Base-by-base conservation (phyloP, 2,329 filamentous ascomycete species). In the Epichloe bromicola region DNA sequence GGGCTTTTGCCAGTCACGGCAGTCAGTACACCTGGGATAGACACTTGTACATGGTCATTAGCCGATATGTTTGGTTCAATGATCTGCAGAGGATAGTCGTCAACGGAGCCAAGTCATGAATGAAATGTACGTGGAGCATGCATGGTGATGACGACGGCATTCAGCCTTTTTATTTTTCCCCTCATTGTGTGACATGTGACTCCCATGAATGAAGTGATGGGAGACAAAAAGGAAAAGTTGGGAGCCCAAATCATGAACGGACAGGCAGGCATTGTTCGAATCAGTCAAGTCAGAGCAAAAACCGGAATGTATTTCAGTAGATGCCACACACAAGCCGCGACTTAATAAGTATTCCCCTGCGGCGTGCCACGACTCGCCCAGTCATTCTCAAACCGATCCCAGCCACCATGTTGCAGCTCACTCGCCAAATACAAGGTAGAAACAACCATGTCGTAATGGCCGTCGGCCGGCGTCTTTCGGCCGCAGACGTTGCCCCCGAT, bases 401-500 rank as follows among this genome's bases (percentile, higher is more conserved):
- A 82, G 0, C 78, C 78, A 1, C 77, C 76, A 48, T 65, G 41
- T 5, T 70, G 67, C 0, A 74, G 74, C 57, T 74, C 73, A 42
- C 76, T 74, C 34, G 67, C 70, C 68, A 80, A 68, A 55, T 69
- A 73, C 46, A 82, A 55, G 23, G 69, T 68, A 51, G 76, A 72
- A 0, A 82, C 65, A 2, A 79, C 70, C 62, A 81, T 70, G 51
- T 81, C 78, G 58, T 82, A 81, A 20, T 65, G 62, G 0, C 78
- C 78, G 55, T 80, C 71, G 0, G 57, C 61, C 1, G 78, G 78
- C 14, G 68, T 63, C 58, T 69, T 70, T 0, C 75, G 76, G 15
- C 70, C 63, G 55, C 76, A 80, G 5, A 81, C 78, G 53, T 76
- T 79, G 0, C 78, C 78, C 0, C 78, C 78, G 74, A 82, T 80